Conservation (phyloP, 192 early-diverging fungal genomes). For the Chytriomyces hyalinus region DNA sequence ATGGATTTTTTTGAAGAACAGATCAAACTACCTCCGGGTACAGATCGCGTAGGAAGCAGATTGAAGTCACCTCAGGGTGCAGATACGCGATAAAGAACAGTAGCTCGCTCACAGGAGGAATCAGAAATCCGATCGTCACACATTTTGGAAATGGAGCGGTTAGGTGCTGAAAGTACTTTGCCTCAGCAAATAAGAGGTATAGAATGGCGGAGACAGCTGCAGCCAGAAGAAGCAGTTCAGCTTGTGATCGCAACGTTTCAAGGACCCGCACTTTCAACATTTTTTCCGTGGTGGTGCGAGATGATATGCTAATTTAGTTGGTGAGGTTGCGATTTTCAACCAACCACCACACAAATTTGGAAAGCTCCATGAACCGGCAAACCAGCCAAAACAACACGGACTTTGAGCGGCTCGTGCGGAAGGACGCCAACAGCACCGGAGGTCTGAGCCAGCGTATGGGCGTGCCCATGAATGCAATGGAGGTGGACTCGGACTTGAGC, state of each 20-base stretch:
- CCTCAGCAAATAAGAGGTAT: too few species aligned
- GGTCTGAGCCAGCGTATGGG: neutral
- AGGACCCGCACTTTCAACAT: too few species aligned
- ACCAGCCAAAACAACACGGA: neutral
- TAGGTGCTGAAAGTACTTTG: too few species aligned
- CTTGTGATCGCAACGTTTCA: too few species aligned
- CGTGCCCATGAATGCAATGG: slow-evolving; percentile 25
- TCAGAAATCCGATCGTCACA: too few species aligned
- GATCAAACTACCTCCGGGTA: neutral
- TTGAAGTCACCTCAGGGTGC: neutral
- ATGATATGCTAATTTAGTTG: too few species aligned
- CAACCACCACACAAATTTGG: too few species aligned
- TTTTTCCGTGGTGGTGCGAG: too few species aligned
- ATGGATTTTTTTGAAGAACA: neutral
- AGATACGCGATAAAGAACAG: neutral
- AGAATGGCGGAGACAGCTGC: too few species aligned
- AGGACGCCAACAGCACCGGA: neutral
- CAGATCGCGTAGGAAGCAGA: neutral
- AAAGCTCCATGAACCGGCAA: neutral
- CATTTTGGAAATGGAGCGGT: too few species aligned
- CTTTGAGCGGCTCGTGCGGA: slow-evolving; percentile 12
- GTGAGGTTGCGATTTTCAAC: too few species aligned
- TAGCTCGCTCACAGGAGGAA: neutral
- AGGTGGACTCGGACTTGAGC: slow-evolving; percentile 29
- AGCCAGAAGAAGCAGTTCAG: too few species aligned